Conservation (phyloP, 495 filamentous ascomycete genomes). For the Aspergillus cristatus region DNA sequence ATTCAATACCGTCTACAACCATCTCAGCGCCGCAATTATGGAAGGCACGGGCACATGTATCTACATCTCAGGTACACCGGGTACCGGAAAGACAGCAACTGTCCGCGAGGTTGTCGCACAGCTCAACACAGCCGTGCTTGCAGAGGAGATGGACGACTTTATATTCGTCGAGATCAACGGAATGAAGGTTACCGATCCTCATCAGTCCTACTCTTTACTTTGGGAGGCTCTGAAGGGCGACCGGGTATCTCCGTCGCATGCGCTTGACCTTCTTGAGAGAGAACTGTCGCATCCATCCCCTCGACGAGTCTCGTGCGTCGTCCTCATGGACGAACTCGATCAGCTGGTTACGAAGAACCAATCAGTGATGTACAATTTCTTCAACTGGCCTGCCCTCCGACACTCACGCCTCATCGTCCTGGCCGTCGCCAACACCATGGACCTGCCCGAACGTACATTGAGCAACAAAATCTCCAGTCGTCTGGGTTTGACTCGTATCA, state of each 20-base stretch:
- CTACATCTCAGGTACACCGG: slow-evolving; percentile 98
- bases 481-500: slow-evolving; percentile 82
- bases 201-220: slow-evolving; percentile 89
- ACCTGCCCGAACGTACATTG: slow-evolving; percentile 90
- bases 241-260: slow-evolving; percentile 84
- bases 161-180: slow-evolving; percentile 99
- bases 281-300: slow-evolving; percentile 90
- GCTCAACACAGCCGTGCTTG: slow-evolving; percentile 71
- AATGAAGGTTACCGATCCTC: slow-evolving; percentile 98
- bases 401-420: slow-evolving; percentile 91
- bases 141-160: slow-evolving; percentile 96
- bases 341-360: slow-evolving; percentile 97
- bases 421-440: slow-evolving; percentile 99
- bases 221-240: slow-evolving; percentile 96
- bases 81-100: slow-evolving; percentile 98
- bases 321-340: slow-evolving; percentile 98
- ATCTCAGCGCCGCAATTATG: slow-evolving; percentile 89
- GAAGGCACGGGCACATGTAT: slow-evolving; percentile 92
- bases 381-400: slow-evolving; percentile 95
- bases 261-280: slow-evolving; percentile 77
- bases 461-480: slow-evolving; percentile 97
- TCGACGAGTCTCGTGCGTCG: slow-evolving; percentile 87
- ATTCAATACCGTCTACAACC: slow-evolving; percentile 83
- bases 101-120: slow-evolving; percentile 90
- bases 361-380: slow-evolving; percentile 99